A percentile compares a stretch with the other conserved stretches of the same genome.
These are phyloP conservation scores for Mortierella sp. DNA, from an alignment of 371 early-diverging fungal species.

Conservation along the genomic window DNA sequence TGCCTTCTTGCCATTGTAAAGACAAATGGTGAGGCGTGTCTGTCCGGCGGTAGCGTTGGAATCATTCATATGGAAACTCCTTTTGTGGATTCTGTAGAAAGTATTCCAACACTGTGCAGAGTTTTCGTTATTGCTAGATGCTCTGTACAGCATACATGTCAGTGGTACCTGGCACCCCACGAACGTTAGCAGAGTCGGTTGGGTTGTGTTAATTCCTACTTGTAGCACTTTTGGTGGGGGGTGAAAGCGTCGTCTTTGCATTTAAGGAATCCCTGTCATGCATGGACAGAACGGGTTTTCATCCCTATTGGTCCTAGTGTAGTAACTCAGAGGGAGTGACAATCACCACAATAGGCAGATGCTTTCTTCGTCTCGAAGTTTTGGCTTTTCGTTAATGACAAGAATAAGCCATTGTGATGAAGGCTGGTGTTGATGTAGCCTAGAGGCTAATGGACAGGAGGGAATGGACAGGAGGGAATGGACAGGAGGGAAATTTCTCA, in stretches of 20 bases:
- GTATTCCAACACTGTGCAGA: constrained; percentile 31
- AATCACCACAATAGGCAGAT: neutral
- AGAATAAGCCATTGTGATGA: neutral
- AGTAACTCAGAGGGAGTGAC: neutral
- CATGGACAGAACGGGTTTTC: neutral
- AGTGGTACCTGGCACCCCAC: constrained; percentile 1
- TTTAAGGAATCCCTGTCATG: neutral
- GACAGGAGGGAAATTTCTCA: neutral
- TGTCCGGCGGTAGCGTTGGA: constrained; percentile 34
- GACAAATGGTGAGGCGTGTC: constrained; percentile 30
- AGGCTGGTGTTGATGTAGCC: neutral
- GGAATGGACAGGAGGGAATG: neutral
- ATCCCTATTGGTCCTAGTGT: neutral
- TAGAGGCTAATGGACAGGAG: neutral
- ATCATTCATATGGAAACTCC: constrained; percentile 27
- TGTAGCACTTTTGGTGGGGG: neutral
- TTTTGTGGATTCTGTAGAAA: constrained; percentile 28
- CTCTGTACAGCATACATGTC: constrained; percentile 34
- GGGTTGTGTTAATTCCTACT: neutral
- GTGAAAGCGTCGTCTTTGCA: neutral
- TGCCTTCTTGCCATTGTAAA: constrained; percentile 39
- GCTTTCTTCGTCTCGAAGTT: neutral
- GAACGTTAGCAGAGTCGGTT: neutral
- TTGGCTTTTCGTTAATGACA: neutral
- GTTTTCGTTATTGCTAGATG: constrained; percentile 40